These are phyloP conservation scores for Cutaneotrichosporon mucoides DNA, from an alignment of 1,284 basidiomycete genomes.

Conservation along the genomic window DNA sequence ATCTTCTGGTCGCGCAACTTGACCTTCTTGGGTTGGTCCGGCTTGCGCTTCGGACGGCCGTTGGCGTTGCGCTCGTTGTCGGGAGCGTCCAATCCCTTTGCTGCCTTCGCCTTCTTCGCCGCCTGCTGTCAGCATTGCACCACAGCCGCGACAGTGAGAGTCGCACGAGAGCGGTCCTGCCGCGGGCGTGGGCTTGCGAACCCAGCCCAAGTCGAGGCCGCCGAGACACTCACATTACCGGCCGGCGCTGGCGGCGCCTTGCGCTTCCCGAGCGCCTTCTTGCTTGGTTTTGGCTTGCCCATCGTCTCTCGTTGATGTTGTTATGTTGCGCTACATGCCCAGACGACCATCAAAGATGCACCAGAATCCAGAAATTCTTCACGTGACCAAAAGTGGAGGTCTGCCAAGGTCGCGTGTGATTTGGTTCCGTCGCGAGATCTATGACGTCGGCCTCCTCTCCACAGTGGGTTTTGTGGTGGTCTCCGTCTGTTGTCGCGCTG, in stretches of 20 bases:
- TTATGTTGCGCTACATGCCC: not conserved
- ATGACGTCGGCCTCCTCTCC: no score
- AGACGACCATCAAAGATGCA: not conserved
- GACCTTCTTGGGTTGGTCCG: constrained; percentile 48
- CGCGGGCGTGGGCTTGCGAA: no score
- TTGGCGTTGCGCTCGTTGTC: constrained; percentile 25
- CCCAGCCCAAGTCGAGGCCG: no score
- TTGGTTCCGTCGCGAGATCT: not conserved
- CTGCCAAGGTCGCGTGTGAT: not conserved
- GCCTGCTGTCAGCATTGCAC: constrained; percentile 7
- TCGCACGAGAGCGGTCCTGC: no score
- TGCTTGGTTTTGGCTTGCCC: constrained; percentile 37
- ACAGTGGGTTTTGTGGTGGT: no score
- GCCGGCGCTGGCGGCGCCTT: constrained; percentile 18
- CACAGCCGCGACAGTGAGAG: no score
- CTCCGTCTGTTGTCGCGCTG: no score
- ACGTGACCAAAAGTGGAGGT: constrained; percentile 9
- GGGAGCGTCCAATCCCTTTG: not conserved
- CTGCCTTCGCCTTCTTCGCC: constrained; percentile 10
- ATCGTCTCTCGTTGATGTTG: constrained; percentile 14
- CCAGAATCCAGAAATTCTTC: constrained; percentile 18
- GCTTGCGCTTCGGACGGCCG: constrained; percentile 41
- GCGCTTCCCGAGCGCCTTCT: constrained; percentile 38
- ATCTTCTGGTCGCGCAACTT: constrained; percentile 48
- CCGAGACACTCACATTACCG: constrained; percentile 7